These are phyloP conservation scores for Lycium barbarum DNA, from an alignment of 257 asterid genomes.

Conservation along the genomic window DNA sequence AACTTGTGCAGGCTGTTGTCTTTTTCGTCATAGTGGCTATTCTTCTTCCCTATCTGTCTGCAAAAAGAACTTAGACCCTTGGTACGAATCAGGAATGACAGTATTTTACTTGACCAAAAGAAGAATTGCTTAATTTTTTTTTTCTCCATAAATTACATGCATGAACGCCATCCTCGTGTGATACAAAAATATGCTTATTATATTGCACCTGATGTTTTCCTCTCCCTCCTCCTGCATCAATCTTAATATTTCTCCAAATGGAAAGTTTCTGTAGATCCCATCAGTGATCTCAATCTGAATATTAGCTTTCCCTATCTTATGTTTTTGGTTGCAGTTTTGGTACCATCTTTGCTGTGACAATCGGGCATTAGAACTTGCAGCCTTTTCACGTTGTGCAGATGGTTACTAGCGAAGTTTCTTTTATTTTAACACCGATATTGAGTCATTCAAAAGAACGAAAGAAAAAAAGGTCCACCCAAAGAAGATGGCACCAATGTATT, in stretches of 20 bases:
- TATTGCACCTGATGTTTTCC: no score
- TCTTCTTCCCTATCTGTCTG: conserved; percentile 55
- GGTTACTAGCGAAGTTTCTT: not conserved
- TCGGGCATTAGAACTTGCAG: not conserved
- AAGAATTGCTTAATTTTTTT: no score
- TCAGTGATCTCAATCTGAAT: not conserved
- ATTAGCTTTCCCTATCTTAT: not conserved
- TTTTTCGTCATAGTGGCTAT: conserved; percentile 62
- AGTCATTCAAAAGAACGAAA: not conserved
- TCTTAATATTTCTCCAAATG: no score
- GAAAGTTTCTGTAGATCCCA: not conserved
- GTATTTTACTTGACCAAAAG: not conserved
- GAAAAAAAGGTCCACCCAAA: not conserved
- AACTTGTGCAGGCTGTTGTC: conserved; percentile 63
- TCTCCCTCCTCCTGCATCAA: no score
- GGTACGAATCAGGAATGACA: conserved; percentile 44
- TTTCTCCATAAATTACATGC: no score
- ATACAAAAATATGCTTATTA: no score
- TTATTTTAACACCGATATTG: not conserved
- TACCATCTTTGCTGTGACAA: not conserved
- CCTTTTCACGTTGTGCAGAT: not conserved
- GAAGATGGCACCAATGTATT: not conserved
- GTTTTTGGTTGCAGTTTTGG: not conserved
- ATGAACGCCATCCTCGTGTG: no score
- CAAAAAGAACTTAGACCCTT: conserved; percentile 41